Percentiles rank a stretch among this genome's conserved stretches.
These are phyloP conservation scores for Tephrocybe sp. DNA, from an alignment of 768 basidiomycete genomes.

Conservation along the genomic window DNA sequence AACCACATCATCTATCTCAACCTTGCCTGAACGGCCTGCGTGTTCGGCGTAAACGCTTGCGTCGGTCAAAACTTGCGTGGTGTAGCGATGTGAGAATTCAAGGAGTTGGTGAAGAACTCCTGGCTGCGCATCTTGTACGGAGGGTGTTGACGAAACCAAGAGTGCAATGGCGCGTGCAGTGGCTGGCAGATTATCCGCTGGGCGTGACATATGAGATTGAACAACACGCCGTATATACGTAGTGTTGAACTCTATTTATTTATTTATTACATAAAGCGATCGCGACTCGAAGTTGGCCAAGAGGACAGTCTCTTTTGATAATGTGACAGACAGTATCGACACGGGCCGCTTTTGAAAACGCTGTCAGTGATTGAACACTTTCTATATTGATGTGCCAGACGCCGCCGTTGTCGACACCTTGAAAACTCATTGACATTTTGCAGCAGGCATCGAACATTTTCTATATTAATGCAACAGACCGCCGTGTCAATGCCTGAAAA, in stretches of 20 bases:
- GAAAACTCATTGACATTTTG: too few species aligned
- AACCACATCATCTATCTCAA: slow-evolving; percentile 81
- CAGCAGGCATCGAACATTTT: too few species aligned
- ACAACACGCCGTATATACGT: slow-evolving; percentile 1
- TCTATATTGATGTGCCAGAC: too few species aligned
- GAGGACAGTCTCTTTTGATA: too few species aligned
- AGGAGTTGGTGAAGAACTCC: slow-evolving; percentile 85
- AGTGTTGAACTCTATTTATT: not conserved
- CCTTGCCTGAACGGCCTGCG: slow-evolving; percentile 72
- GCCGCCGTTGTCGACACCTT: too few species aligned
- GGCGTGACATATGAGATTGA: slow-evolving; percentile 38
- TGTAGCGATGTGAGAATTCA: slow-evolving; percentile 85
- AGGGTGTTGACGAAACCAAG: slow-evolving; percentile 78
- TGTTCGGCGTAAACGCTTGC: slow-evolving; percentile 88
- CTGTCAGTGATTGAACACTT: too few species aligned
- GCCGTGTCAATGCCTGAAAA: too few species aligned
- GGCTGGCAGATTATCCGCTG: slow-evolving; percentile 74
- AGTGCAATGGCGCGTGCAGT: slow-evolving; percentile 84
- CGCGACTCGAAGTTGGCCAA: too few species aligned
- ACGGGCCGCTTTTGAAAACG: too few species aligned
- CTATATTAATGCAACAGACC: too few species aligned
- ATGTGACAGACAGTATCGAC: too few species aligned
- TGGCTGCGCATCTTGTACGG: slow-evolving; percentile 84
- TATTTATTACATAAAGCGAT: too few species aligned
- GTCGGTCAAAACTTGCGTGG: slow-evolving; percentile 80